These are phyloP conservation scores for Eimeria praecox DNA, from an alignment of 169 alveolate genomes.

Conservation along the genomic window DNA sequence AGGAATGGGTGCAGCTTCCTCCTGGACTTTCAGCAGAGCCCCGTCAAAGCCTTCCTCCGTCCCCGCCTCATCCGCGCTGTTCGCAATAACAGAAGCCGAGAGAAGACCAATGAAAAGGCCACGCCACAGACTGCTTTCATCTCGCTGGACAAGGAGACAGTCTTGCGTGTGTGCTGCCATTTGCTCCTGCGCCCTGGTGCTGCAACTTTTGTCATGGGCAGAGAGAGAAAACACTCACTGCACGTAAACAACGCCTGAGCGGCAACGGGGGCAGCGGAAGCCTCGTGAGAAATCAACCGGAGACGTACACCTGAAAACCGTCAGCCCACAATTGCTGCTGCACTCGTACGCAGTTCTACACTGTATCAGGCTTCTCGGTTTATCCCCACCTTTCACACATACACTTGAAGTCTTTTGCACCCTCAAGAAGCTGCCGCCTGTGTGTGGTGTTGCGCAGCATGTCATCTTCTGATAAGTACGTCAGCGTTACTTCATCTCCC, in stretches of 20 bases:
- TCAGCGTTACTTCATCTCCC: constrained; percentile 79
- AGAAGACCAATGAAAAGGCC: not conserved
- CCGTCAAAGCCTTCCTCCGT: constrained; percentile 13
- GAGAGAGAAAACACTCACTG: constrained; percentile 28
- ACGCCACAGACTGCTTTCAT: not conserved
- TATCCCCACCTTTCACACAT: constrained; percentile 64
- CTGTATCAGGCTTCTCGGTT: not conserved
- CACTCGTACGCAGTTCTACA: not conserved
- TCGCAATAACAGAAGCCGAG: not conserved
- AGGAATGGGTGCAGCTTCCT: not conserved
- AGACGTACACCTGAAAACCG: constrained; percentile 48
- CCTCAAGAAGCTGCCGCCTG: constrained; percentile 69
- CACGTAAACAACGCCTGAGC: constrained; percentile 61
- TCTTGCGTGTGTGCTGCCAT: not conserved
- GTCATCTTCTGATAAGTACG: constrained; percentile 74
- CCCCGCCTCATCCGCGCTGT: constrained; percentile 53
- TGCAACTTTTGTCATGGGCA: not conserved
- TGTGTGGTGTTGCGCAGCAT: constrained; percentile 58
- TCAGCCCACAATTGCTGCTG: not conserved
- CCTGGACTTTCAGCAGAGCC: constrained; percentile 5
- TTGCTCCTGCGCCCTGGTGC: not conserved
- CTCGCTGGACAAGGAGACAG: not conserved
- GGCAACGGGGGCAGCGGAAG: constrained; percentile 77
- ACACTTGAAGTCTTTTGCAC: constrained; percentile 74
- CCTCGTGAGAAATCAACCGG: constrained; percentile 79